Percentiles rank a stretch among this genome's conserved stretches.
Conservation (phyloP, 2,329 filamentous ascomycete genomes). For the Ophiocordyceps polyrhachis-furcata region DNA sequence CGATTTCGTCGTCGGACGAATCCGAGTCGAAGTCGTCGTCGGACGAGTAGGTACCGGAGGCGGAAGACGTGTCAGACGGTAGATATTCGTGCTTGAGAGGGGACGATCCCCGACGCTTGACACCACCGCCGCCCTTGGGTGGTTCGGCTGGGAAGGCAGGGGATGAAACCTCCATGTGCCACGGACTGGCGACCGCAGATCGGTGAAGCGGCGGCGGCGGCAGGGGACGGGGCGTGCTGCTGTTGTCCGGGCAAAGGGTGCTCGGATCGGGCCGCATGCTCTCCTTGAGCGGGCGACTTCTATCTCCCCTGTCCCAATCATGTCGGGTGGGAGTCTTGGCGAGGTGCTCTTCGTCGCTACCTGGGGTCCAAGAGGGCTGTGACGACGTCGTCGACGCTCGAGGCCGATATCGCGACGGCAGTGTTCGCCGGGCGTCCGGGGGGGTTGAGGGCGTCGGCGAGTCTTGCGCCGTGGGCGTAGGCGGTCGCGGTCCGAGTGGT, state of each 20-base stretch:
- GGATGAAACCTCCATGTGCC: slow-evolving; percentile 7
- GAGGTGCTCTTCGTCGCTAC: background rate
- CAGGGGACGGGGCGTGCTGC: slow-evolving; percentile 8
- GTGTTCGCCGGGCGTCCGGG: slow-evolving; percentile 8
- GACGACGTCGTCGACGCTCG: slow-evolving; percentile 3
- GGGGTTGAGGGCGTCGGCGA: slow-evolving; percentile 1
- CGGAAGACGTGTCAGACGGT: slow-evolving; percentile 52
- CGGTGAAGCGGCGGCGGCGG: slow-evolving; percentile 36
- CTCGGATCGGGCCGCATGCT: slow-evolving; percentile 18
- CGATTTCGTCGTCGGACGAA: slow-evolving; percentile 35
- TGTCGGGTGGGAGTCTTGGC: slow-evolving; percentile 8
- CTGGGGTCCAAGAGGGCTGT: background rate
- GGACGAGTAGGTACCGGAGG: slow-evolving; percentile 31
- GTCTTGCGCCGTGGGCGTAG: slow-evolving; percentile 4
- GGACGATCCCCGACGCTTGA: slow-evolving; percentile 65
- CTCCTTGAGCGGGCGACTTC: slow-evolving; percentile 16
- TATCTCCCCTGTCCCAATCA: slow-evolving; percentile 10
- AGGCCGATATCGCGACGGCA: slow-evolving; percentile 10
- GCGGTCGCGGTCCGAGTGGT: slow-evolving; percentile 8
- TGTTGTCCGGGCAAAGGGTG: slow-evolving; percentile 7
- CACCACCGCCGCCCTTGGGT: slow-evolving; percentile 20
- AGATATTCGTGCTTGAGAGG: slow-evolving; percentile 95
- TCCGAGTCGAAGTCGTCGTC: slow-evolving; percentile 30
- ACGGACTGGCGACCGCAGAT: slow-evolving; percentile 20
- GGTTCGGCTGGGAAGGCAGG: slow-evolving; percentile 6